Conservation (phyloP, 1,284 basidiomycete genomes). For the Ganoderma meredithae region DNA sequence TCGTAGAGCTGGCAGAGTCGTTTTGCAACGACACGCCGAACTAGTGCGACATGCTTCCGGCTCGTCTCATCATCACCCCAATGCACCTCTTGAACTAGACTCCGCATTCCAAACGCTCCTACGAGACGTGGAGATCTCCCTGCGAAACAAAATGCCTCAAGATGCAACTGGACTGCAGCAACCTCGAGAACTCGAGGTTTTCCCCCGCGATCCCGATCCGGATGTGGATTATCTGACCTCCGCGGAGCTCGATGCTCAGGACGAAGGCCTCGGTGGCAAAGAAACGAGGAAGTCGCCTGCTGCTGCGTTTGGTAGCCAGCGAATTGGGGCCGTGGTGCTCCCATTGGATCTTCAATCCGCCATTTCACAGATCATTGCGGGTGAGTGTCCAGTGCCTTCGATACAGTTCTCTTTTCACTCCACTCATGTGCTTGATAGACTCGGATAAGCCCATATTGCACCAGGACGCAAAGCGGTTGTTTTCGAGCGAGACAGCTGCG, state of each 20-base stretch:
- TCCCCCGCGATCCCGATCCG: conserved; percentile 44
- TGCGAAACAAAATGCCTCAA: conserved; percentile 51
- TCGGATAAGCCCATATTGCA: conserved; percentile 70
- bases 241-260: conserved; percentile 38
- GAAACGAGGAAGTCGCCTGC: conserved; percentile 80
- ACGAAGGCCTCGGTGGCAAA: conserved; percentile 44
- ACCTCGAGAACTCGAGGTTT: conserved; percentile 62
- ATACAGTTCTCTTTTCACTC: too few species aligned
- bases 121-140: conserved; percentile 70
- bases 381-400: conserved; percentile 45
- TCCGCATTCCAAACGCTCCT: conserved; percentile 66
- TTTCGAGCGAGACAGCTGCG: conserved; percentile 49
- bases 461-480: conserved; percentile 75
- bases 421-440: conserved; percentile 47
- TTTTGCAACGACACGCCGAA: conserved; percentile 31
- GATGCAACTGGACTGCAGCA: conserved; percentile 24
- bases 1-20: conserved; percentile 25
- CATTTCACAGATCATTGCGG: conserved; percentile 64
- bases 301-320: conserved; percentile 77
- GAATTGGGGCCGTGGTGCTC: conserved; percentile 73
- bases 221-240: conserved; percentile 38
- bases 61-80: conserved; percentile 42
- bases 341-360: conserved; percentile 73
- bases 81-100: conserved; percentile 65
- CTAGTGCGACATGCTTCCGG: conserved; percentile 37